A percentile compares a stretch with the other conserved stretches of the same genome.
Conservation (phyloP, 1,139 yeast species). For the Suhomyces coccinellae region DNA sequence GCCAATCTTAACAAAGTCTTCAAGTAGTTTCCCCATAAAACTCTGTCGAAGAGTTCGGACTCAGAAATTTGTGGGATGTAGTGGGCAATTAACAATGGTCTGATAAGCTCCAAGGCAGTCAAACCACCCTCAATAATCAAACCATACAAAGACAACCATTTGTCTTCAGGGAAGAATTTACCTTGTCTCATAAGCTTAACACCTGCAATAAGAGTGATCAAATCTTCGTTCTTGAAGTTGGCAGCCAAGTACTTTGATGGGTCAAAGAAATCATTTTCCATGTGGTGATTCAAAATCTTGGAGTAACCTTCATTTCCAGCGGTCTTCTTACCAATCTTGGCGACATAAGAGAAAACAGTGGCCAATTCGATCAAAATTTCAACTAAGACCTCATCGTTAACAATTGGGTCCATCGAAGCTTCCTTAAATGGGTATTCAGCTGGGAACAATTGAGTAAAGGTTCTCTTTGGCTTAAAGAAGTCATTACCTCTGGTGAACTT, state of each 20-base stretch:
- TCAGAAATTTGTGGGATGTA: constrained; percentile 57
- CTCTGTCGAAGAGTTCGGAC: constrained; percentile 51
- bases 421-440: constrained; percentile 63
- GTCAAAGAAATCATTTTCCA: constrained; percentile 36
- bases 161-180: constrained; percentile 62
- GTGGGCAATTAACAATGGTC: constrained; percentile 52
- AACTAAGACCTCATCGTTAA: constrained; percentile 67
- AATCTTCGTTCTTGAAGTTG: constrained; percentile 42
- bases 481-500: constrained; percentile 53
- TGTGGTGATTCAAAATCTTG: constrained; percentile 28
- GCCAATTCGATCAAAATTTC: constrained; percentile 74
- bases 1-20: constrained; percentile 56
- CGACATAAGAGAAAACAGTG: constrained; percentile 56
- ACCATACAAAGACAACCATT: constrained; percentile 70
- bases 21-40: constrained; percentile 66
- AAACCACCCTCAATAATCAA: constrained; percentile 61
- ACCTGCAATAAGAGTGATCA: constrained; percentile 52
- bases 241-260: constrained; percentile 34
- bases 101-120: constrained; percentile 56
- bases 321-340: constrained; percentile 50
- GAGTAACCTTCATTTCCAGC: constrained; percentile 48
- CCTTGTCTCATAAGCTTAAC: constrained; percentile 59
- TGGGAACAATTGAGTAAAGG: constrained; percentile 70
- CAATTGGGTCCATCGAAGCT: constrained; percentile 70
- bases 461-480: constrained; percentile 58